Percentiles rank a stretch among this genome's conserved stretches.
Conservation (phyloP, 371 early-diverging fungal species). For the Syncephalastrum monosporum region DNA sequence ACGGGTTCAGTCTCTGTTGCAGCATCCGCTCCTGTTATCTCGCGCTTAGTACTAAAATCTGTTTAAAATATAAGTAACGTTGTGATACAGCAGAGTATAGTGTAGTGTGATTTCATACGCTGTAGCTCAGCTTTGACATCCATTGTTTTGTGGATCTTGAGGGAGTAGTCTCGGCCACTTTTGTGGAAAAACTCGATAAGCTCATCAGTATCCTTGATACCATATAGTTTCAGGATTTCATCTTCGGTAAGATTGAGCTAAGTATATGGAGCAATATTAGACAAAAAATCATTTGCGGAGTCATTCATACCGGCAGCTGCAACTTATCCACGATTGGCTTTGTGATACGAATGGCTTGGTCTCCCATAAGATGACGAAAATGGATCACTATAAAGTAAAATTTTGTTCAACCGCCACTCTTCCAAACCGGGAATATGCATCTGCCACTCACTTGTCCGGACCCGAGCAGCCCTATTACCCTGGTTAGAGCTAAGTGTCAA, state of each 20-base stretch:
- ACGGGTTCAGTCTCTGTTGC: too few relatives aligned
- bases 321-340: conserved; percentile 23
- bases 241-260: conserved; percentile 34
- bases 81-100: neutral
- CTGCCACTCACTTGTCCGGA: conserved; percentile 9
- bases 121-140: conserved; percentile 7
- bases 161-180: conserved; percentile 33
- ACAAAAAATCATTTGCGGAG: neutral
- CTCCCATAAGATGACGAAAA: conserved; percentile 42
- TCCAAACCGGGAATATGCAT: conserved; percentile 8
- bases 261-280: conserved; percentile 5
- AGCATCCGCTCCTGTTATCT: too few relatives aligned
- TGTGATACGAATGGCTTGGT: conserved; percentile 37
- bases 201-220: conserved; percentile 34
- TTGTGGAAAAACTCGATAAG: conserved; percentile 45
- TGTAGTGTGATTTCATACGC: neutral
- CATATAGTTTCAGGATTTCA: conserved; percentile 23
- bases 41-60: conserved; percentile 2
- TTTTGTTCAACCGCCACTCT: neutral
- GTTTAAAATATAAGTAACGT: neutral
- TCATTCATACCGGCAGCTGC: conserved; percentile 23
- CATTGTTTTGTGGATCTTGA: conserved; percentile 47
- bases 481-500: neutral
- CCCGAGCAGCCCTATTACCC: conserved; percentile 11
- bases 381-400: conserved; percentile 31